Percentiles rank a stretch among this genome's conserved stretches.
Conservation (phyloP, 305 asterid genomes). For the Solanum chacoense region DNA sequence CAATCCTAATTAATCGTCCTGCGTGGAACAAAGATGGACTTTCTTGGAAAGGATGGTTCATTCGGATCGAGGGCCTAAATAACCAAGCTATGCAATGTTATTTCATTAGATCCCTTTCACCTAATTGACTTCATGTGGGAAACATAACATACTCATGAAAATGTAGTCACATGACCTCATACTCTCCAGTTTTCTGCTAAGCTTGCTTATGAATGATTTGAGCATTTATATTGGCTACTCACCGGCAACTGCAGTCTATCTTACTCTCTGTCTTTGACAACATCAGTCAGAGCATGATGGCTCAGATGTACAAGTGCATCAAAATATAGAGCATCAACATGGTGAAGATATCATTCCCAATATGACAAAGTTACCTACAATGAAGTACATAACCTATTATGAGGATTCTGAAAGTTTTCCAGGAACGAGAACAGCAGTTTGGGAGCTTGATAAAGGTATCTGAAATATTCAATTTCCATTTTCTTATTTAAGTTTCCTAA, state of each 20-base stretch:
- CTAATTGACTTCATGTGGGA: neutral
- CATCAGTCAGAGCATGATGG: conserved; percentile 90
- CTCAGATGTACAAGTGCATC: conserved; percentile 74
- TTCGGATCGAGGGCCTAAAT: neutral
- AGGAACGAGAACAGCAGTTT: conserved; percentile 93
- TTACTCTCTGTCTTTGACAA: neutral
- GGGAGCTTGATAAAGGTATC: conserved; percentile 98
- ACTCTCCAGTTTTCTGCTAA: conserved; percentile 1
- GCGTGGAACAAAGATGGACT: neutral
- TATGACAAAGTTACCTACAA: conserved; percentile 82
- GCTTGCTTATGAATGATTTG: neutral
- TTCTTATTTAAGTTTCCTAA: neutral
- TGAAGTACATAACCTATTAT: conserved; percentile 90
- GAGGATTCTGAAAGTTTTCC: conserved; percentile 96
- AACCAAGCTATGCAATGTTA: neutral
- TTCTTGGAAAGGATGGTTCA: neutral
- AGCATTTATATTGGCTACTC: neutral
- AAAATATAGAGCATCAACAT: conserved; percentile 66
- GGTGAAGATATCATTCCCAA: conserved; percentile 72
- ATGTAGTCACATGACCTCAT: neutral
- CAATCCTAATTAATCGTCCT: neutral
- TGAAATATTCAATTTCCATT: conserved; percentile 2
- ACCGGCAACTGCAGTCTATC: neutral
- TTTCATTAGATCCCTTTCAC: neutral
- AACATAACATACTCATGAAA: neutral